phyloP scores from a whole-genome alignment of 2,329 filamentous ascomycete genomes.

The Sarocladium strictum region DNA sequence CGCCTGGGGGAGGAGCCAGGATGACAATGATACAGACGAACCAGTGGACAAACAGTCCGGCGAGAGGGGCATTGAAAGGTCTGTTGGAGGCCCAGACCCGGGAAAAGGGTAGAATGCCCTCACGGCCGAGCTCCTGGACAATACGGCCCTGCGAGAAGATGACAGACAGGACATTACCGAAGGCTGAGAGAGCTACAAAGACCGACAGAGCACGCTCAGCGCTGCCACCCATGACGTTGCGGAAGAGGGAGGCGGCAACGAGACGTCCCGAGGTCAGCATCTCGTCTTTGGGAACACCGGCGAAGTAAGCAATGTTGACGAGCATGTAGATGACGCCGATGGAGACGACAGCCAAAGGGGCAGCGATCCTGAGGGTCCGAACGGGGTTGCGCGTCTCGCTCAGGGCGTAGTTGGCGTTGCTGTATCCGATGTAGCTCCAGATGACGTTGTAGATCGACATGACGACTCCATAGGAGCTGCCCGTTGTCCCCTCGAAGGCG shows the following conservation, averaged over 20 bases:
- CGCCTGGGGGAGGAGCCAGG: slow-evolving; percentile 53
- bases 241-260: slow-evolving; percentile 47
- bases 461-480: slow-evolving; percentile 58
- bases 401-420: slow-evolving; percentile 60
- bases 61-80: slow-evolving; percentile 48
- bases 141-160: slow-evolving; percentile 56
- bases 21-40: slow-evolving; percentile 53
- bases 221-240: slow-evolving; percentile 44
- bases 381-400: slow-evolving; percentile 61
- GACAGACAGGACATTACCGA: slow-evolving; percentile 54
- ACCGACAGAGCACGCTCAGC: slow-evolving; percentile 55
- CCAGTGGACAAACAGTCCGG: slow-evolving; percentile 51
- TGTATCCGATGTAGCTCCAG: slow-evolving; percentile 63
- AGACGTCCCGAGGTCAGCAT: slow-evolving; percentile 45
- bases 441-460: slow-evolving; percentile 67
- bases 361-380: slow-evolving; percentile 57
- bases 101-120: slow-evolving; percentile 52
- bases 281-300: slow-evolving; percentile 45
- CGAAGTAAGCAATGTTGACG: slow-evolving; percentile 62
- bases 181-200: slow-evolving; percentile 55
- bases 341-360: slow-evolving; percentile 50
- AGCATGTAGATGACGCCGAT: slow-evolving; percentile 60
- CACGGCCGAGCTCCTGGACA: slow-evolving; percentile 52
- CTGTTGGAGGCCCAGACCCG: slow-evolving; percentile 51
- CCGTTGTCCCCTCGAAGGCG: slow-evolving; percentile 59